Evolutionary conservation across 2,329 filamentous ascomycete species (phyloP).

Genomic region (Verticillium nonalfalfae): DNA sequence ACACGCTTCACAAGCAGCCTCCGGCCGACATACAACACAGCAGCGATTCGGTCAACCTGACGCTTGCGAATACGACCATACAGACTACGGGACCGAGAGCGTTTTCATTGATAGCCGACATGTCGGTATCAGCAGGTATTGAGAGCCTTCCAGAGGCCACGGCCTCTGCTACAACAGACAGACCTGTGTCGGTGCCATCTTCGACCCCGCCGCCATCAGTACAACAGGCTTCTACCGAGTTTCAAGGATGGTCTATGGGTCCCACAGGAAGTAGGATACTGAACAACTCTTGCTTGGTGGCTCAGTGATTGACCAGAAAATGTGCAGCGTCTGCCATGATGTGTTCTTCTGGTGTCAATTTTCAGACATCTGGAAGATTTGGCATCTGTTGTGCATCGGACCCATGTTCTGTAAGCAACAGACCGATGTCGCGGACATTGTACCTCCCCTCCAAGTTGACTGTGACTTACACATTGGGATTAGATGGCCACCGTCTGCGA

Average conservation of each 20-base stretch:
- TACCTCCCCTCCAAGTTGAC: neutral
- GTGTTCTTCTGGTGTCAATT: neutral
- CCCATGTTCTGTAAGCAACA: neutral
- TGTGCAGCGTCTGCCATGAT: neutral
- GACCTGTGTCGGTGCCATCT: neutral
- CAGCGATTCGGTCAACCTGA: neutral
- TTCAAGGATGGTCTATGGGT: neutral
- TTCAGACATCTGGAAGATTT: neutral
- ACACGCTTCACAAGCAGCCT: neutral
- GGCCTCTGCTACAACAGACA: neutral
- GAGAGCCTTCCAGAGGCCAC: neutral
- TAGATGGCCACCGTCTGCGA: neutral
- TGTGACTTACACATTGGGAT: neutral
- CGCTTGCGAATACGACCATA: neutral
- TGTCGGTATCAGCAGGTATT: neutral
- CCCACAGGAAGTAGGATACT: neutral
- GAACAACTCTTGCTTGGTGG: neutral
- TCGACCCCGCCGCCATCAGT: neutral
- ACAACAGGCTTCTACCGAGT: neutral
- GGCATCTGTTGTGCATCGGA: neutral
- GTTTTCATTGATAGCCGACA: neutral
- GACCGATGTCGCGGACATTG: neutral
- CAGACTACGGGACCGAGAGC: neutral
- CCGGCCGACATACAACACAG: neutral
- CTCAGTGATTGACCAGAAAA: neutral